Percentiles rank a stretch among this genome's conserved stretches.
These are phyloP conservation scores for Geotrichum carabidarum DNA, from an alignment of 1,139 yeast genomes.

Conservation along the genomic window DNA sequence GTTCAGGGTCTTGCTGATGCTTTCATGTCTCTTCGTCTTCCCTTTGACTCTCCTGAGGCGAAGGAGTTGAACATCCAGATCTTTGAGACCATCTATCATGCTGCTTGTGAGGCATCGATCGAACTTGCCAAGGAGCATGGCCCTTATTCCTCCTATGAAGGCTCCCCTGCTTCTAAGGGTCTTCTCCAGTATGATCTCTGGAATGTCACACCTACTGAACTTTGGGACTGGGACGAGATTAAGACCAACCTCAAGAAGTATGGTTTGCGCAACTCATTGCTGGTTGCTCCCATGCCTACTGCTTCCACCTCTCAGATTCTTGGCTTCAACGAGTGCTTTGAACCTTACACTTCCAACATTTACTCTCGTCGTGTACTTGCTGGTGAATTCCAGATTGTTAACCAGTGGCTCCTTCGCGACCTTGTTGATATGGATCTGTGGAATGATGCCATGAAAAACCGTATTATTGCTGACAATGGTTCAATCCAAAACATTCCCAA, in stretches of 20 bases:
- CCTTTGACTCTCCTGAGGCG: conserved; percentile 75
- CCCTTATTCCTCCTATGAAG: conserved; percentile 60
- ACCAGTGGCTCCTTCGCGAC: conserved; percentile 75
- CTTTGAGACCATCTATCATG: conserved; percentile 87
- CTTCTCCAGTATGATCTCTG: conserved; percentile 74
- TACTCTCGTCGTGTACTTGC: conserved; percentile 82
- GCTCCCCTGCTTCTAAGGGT: conserved; percentile 83
- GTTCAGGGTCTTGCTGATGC: conserved; percentile 88
- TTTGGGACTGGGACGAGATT: conserved; percentile 71
- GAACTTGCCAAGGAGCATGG: conserved; percentile 68
- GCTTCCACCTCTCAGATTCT: conserved; percentile 89
- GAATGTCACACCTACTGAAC: conserved; percentile 64
- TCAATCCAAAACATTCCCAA: conserved; percentile 74
- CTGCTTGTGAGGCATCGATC: conserved; percentile 71
- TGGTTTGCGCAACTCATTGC: conserved; percentile 75
- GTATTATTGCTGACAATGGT: conserved; percentile 74
- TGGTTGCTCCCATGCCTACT: conserved; percentile 93
- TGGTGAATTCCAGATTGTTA: conserved; percentile 85
- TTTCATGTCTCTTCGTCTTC: conserved; percentile 69
- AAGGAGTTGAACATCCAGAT: conserved; percentile 67
- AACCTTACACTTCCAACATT: conserved; percentile 84
- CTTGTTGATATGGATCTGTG: conserved; percentile 78
- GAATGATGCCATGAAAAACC: conserved; percentile 75
- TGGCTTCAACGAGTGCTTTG: conserved; percentile 87
- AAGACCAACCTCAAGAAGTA: conserved; percentile 54